phyloP scores from a whole-genome alignment of 495 filamentous ascomycete species.

The Penicillium chermesinum region DNA sequence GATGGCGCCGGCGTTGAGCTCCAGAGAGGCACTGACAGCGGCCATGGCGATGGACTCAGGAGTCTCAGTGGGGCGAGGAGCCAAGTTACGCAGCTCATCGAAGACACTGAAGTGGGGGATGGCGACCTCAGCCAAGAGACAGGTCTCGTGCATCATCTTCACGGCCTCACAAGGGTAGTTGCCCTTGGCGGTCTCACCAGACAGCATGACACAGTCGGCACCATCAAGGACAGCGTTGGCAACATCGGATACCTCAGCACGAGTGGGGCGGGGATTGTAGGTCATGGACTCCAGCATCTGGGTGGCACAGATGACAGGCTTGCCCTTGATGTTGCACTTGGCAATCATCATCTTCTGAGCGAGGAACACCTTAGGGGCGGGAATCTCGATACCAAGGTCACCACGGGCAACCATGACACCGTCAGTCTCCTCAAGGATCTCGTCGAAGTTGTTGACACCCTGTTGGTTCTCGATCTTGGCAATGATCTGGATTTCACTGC shows the following conservation, averaged over 20 bases:
- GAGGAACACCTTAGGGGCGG: constrained; percentile 95
- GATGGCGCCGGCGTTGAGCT: constrained; percentile 93
- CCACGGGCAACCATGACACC: constrained; percentile 99
- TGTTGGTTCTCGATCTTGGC: constrained; percentile 99
- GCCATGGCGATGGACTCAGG: constrained; percentile 94
- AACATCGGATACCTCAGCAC: constrained; percentile 96
- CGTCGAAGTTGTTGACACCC: constrained; percentile 97
- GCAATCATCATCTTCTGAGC: constrained; percentile 99
- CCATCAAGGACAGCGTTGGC: constrained; percentile 97
- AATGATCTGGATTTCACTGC: constrained; percentile 96
- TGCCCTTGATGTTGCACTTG: constrained; percentile 99
- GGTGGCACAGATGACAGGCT: constrained; percentile 92
- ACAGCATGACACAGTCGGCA: constrained; percentile 99
- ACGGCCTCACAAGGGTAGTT: constrained; percentile 90
- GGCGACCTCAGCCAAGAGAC: constrained; percentile 89
- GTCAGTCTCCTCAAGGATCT: constrained; percentile 93
- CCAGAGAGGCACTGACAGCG: constrained; percentile 86
- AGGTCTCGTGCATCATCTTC: constrained; percentile 95
- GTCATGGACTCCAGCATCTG: constrained; percentile 99
- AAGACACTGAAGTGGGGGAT: constrained; percentile 93
- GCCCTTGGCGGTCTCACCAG: constrained; percentile 97
- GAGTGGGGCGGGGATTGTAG: constrained; percentile 95
- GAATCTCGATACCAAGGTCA: constrained; percentile 97
- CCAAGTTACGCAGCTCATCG: constrained; percentile 84
- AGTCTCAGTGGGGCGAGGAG: constrained; percentile 73